Conservation (phyloP, 2,329 filamentous ascomycete genomes). For the Aureobasidium sp. region DNA sequence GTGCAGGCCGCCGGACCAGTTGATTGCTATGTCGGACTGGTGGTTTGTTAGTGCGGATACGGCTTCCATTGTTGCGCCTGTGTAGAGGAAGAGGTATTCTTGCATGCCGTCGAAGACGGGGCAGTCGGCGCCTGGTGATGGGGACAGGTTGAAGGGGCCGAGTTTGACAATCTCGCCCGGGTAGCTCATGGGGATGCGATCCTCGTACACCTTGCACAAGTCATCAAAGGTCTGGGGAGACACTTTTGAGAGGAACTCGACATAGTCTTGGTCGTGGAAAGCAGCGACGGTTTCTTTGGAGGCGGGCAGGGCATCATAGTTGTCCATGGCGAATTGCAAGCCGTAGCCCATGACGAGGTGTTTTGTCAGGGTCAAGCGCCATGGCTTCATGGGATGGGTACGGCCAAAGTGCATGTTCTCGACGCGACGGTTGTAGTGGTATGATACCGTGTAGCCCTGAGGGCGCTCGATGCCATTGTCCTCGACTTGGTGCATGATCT, state of each 20-base stretch:
- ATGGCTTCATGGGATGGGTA: conserved; percentile 98
- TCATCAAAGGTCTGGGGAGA: conserved; percentile 38
- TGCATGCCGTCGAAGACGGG: conserved; percentile 94
- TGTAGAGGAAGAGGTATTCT: conserved; percentile 90
- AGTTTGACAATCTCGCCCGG: conserved; percentile 38
- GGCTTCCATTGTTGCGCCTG: conserved; percentile 83
- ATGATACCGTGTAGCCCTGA: conserved; percentile 84
- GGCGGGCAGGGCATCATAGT: conserved; percentile 76
- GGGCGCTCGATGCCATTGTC: conserved; percentile 68
- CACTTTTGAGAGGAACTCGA: conserved; percentile 65
- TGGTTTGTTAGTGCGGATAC: conserved; percentile 79
- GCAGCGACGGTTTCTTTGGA: conserved; percentile 79
- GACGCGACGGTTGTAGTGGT: conserved; percentile 89
- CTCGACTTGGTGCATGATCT: conserved; percentile 48
- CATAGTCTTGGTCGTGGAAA: conserved; percentile 84
- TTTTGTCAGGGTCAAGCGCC: conserved; percentile 92
- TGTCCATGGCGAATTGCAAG: conserved; percentile 94
- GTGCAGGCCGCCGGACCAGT: conserved; percentile 94
- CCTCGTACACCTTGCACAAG: conserved; percentile 47
- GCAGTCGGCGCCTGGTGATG: conserved; percentile 68
- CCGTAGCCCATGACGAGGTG: conserved; percentile 91
- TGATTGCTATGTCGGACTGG: conserved; percentile 91
- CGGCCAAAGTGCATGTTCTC: conserved; percentile 96
- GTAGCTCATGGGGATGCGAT: conserved; percentile 34
- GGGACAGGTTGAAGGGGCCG: conserved; percentile 65